Evolutionary conservation across 768 basidiomycete genomes (phyloP).

Genomic region (Imleria badia): DNA sequence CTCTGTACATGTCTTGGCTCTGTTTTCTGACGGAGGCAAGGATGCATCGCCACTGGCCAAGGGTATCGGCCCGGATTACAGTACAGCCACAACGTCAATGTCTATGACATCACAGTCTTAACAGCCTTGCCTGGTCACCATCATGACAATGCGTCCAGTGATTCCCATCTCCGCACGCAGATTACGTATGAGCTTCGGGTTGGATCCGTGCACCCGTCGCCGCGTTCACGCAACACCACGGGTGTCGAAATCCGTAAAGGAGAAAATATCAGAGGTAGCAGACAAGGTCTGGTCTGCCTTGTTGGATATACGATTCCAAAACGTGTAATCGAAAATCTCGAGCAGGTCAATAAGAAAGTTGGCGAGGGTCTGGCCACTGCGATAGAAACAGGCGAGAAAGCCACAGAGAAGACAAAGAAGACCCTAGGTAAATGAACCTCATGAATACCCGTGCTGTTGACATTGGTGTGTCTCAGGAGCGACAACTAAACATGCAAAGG

Average conservation of each 20-base stretch:
- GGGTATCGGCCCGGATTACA: too few species aligned
- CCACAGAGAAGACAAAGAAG: slow-evolving; percentile 38
- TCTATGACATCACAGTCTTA: slow-evolving; percentile 9
- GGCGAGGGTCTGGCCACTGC: slow-evolving; percentile 40
- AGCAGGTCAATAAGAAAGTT: slow-evolving; percentile 41
- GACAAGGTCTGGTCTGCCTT: slow-evolving; percentile 31
- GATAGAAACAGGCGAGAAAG: slow-evolving; percentile 43
- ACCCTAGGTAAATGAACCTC: slow-evolving; percentile 28
- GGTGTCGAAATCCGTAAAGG: slow-evolving; percentile 36
- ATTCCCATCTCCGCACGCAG: neutral
- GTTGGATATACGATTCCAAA: neutral
- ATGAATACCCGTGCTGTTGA: neutral
- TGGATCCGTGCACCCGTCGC: slow-evolving; percentile 12
- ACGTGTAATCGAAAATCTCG: neutral
- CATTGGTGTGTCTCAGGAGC: neutral
- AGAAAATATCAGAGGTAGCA: slow-evolving; percentile 39
- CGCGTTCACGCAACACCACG: slow-evolving; percentile 33
- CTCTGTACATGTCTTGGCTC: too few species aligned
- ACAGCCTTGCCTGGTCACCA: neutral
- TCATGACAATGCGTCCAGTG: neutral
- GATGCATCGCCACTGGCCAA: too few species aligned
- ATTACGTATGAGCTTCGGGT: neutral
- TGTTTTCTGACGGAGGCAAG: too few species aligned
- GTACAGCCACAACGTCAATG: slow-evolving; percentile 1
- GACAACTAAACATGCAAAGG: slow-evolving; percentile 2